Evolutionary conservation across 1,284 basidiomycete genomes (phyloP), one percentile per base, ranked within the genome.

Genomic region (Serendipita sp.): DNA sequence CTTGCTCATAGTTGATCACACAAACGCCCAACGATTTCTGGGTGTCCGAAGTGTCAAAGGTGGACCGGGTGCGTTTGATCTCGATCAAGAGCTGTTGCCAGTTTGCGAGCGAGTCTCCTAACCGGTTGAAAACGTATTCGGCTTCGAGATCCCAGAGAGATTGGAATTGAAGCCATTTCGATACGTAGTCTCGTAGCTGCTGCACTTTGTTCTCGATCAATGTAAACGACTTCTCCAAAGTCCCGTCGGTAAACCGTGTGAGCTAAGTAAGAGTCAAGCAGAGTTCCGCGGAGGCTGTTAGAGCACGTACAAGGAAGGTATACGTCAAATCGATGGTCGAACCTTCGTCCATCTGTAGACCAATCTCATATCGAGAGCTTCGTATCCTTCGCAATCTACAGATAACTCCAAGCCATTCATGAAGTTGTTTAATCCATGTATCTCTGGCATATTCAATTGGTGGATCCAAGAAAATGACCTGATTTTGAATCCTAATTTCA

Each of bases 131-230:
- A 22, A 99, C 93, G 70, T 89, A 89, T 79, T 98, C 95, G 13
- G 93, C 83, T 74, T 99, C 93, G 60, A 98, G 84, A 72, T 99
- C 96, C 96, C 95, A 99, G 0, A 99, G 79, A 0, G 93, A 95
- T 74, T 99, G 96, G 82, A 99, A 99, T 71, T 95, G 93, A 0
- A 98, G 83, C 95, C 96, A 99, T 76, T 96, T 96, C 67, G 81
- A 88, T 61, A 98, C 93, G 72, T 99, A 99, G 49, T 87, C 85
- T 68, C 82, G 86, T 62, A 99, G 81, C 66, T 91, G 84, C 64
- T 86, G 84, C 5, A 96, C 83, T 74, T 97, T 97, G 69, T 76
- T 77, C 74, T 98, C 93, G 69, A 99, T 87, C 15, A 97, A 79
- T 0, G 82, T 75, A 70, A 99, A 93, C 0, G 95, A 93, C 47